Evolutionary conservation across 129 eudicot species (phyloP).

Genomic region (Arctium minus): DNA sequence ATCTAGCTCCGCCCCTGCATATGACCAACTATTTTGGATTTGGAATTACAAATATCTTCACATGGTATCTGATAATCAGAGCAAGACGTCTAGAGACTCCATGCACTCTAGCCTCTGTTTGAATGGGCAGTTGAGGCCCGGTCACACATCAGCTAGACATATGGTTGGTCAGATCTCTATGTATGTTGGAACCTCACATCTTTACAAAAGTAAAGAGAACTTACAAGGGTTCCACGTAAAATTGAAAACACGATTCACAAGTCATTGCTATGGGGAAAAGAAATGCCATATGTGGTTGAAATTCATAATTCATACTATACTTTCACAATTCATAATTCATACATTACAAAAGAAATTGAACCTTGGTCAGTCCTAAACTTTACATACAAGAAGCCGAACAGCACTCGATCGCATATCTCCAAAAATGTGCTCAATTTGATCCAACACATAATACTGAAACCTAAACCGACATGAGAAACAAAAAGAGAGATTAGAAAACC

Average conservation of each 20-base stretch:
- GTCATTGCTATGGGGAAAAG: neutral
- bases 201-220: neutral
- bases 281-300: neutral
- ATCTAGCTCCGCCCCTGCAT: too few species aligned
- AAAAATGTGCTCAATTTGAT: constrained; percentile 29
- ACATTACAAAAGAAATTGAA: neutral
- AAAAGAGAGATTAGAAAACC: neutral
- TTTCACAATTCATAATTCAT: constrained; percentile 5
- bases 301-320: neutral
- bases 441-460: constrained; percentile 12
- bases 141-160: neutral
- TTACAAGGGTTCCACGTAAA: too few species aligned
- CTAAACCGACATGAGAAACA: neutral
- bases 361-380: constrained; percentile 13
- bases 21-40: too few species aligned
- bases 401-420: constrained; percentile 1
- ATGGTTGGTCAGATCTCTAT: neutral
- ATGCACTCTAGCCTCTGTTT: neutral
- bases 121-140: neutral
- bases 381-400: constrained; percentile 17
- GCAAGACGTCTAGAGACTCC: too few species aligned
- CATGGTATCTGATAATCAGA: too few species aligned
- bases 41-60: neutral
- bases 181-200: neutral
- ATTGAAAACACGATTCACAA: neutral